Base-by-base conservation (phyloP, 495 filamentous ascomycete species). In the Corynascus novoguineensis region DNA sequence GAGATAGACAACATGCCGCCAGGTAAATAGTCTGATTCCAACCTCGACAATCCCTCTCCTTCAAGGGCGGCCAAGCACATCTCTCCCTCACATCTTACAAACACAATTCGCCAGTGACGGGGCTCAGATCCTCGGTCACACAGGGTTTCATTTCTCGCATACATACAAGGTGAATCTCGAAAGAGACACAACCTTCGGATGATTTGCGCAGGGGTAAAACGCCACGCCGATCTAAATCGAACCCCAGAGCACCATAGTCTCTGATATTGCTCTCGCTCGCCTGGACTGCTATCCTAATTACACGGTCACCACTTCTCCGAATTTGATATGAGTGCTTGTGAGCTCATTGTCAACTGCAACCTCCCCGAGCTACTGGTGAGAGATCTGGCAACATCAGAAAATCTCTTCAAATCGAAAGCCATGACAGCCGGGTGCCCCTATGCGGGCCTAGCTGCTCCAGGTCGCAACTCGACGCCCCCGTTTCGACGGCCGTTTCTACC, bases 301-400 rank as follows among this genome's bases (percentile, higher is more conserved):
- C 55, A 37, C 28, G 15, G 5, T 9, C 22, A n/a, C 17, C 17
- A 7, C 27, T 28, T 27, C 53, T 29, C 35, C 49, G 11, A 31
- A 28, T 10, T 46, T 49, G 55, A 60, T 34, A 57, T 64, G 58
- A 59, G 53, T 24, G 11, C 28, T 15, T 29, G 37, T 32, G 62
- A 69, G 45, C 62, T 64, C 49, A 42, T 63, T 9, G 60, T 69
- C 46, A 68, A 63, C 45, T 66, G 62, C 59, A 78, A 72, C 62
- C 60, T 79, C 24, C 68, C 75, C 21, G 76, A 79, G 61, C 59
- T 77, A 50, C 66, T 79, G 15, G 74, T 66, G 12, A 60, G 64
- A 45, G 73, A 77, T 47, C 67, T 77, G 41, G 69, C 74, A 57
- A 40, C 53, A 10, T 76, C 75, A 32, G 55, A 62, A 41, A 59